Conservation (phyloP, 345 rosid species). For the Geranium brycei region DNA sequence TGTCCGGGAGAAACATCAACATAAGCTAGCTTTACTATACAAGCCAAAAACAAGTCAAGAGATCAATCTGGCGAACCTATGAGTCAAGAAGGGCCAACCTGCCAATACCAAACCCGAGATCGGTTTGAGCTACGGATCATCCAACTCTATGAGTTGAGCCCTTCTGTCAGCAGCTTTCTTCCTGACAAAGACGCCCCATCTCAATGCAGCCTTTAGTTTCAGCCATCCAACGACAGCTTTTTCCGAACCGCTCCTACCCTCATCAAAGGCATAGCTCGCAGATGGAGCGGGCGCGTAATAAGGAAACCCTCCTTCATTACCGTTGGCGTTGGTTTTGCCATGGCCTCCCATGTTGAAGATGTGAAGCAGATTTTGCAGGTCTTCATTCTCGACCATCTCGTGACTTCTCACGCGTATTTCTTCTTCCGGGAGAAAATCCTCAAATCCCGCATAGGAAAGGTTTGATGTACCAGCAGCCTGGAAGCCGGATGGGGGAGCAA, state of each 20-base stretch:
- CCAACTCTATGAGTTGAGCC: conserved; percentile 76
- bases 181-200: conserved; percentile 96
- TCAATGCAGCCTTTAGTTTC: conserved; percentile 23
- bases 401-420: conserved; percentile 57
- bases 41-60: too few species aligned
- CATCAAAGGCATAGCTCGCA: conserved; percentile 16
- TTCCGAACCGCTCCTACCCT: conserved; percentile 45
- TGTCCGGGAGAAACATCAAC: too few species aligned
- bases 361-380: conserved; percentile 75
- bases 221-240: conserved; percentile 95
- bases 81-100: too few species aligned
- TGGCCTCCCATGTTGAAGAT: conserved; percentile 35
- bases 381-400: conserved; percentile 77
- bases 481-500: conserved; percentile 25
- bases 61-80: too few species aligned
- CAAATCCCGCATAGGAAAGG: conserved; percentile 30
- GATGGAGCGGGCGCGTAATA: conserved; percentile 39
- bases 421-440: conserved; percentile 62
- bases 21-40: too few species aligned
- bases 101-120: too few species aligned
- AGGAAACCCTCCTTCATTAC: conserved; percentile 47
- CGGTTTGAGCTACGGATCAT: conserved; percentile 4
- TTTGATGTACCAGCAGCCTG: conserved; percentile 31
- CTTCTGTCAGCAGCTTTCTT: conserved; percentile 87
- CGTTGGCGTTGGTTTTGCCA: conserved; percentile 5